A percentile compares a stretch with the other conserved stretches of the same genome.
Conservation (phyloP, 768 basidiomycete genomes). For the Suillus spraguei region DNA sequence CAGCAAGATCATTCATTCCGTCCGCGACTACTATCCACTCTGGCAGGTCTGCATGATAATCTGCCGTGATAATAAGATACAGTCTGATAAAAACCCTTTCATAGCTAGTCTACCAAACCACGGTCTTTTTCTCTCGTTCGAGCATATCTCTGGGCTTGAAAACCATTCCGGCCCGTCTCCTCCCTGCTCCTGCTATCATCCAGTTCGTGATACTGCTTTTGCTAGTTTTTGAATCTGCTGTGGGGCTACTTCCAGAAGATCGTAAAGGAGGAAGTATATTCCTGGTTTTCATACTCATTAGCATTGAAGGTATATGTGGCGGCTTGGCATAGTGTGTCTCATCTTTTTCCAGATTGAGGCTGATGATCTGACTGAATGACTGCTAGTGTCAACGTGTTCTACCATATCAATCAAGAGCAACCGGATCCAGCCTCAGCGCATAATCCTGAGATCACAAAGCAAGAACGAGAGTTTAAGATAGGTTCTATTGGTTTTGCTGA, state of each 20-base stretch:
- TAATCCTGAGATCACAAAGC: constrained; percentile 61
- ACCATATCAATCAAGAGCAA: constrained; percentile 76
- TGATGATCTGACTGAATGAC: constrained; percentile 18
- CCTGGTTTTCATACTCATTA: constrained; percentile 75
- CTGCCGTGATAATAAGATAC: background rate
- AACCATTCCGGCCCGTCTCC: constrained; percentile 66
- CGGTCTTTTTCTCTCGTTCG: constrained; percentile 92
- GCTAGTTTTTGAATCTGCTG: constrained; percentile 66
- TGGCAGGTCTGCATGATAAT: constrained; percentile 66
- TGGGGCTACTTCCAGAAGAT: constrained; percentile 60
- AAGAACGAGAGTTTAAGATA: constrained; percentile 88
- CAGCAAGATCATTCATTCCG: constrained; percentile 75
- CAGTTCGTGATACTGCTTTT: constrained; percentile 67
- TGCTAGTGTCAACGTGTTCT: constrained; percentile 84
- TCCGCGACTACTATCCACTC: constrained; percentile 93
- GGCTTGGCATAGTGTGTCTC: constrained; percentile 84
- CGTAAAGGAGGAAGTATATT: constrained; percentile 50
- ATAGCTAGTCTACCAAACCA: constrained; percentile 84
- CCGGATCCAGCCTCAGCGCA: constrained; percentile 47
- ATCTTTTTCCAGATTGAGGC: background rate
- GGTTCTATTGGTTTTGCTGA: constrained; percentile 89
- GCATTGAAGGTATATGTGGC: constrained; percentile 90
- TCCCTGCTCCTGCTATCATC: constrained; percentile 75
- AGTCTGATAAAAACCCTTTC: background rate
- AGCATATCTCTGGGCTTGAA: constrained; percentile 86